Conservation (phyloP, 305 asterid genomes). For the Striga hermonthica region DNA sequence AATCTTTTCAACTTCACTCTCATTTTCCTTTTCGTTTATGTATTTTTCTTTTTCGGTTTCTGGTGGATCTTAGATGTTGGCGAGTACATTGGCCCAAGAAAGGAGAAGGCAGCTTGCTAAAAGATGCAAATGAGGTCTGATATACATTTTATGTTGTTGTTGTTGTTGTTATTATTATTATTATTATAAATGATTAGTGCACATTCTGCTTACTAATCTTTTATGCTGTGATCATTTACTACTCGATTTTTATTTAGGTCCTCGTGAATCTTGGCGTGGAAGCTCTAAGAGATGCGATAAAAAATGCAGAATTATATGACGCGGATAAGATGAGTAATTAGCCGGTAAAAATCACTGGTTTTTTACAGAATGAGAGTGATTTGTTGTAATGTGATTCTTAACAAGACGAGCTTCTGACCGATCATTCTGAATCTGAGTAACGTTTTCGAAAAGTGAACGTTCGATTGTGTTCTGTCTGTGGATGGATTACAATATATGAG, state of each 20-base stretch:
- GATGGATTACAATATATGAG: too few species aligned
- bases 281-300: conserved; percentile 49
- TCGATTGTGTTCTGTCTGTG: not conserved
- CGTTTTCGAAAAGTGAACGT: not conserved
- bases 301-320: conserved; percentile 40
- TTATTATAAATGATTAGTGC: not conserved
- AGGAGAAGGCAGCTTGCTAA: conserved; percentile 45
- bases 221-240: conserved; percentile 8
- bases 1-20: not conserved
- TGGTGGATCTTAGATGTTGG: conserved; percentile 64
- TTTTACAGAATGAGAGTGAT: not conserved
- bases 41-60: too few species aligned
- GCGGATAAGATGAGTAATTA: conserved; percentile 25
- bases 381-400: not conserved
- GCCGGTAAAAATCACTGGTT: not conserved
- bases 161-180: too few species aligned
- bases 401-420: not conserved
- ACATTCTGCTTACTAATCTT: not conserved
- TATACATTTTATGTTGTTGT: too few species aligned
- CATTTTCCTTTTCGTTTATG: not conserved
- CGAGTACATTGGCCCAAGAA: conserved; percentile 63
- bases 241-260: conserved; percentile 39
- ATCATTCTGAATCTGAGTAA: too few species aligned
- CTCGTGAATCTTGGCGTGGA: conserved; percentile 48
- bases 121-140: conserved; percentile 80